Base-by-base conservation (phyloP, 805 yeast species). In the Yarrowia sp. region DNA sequence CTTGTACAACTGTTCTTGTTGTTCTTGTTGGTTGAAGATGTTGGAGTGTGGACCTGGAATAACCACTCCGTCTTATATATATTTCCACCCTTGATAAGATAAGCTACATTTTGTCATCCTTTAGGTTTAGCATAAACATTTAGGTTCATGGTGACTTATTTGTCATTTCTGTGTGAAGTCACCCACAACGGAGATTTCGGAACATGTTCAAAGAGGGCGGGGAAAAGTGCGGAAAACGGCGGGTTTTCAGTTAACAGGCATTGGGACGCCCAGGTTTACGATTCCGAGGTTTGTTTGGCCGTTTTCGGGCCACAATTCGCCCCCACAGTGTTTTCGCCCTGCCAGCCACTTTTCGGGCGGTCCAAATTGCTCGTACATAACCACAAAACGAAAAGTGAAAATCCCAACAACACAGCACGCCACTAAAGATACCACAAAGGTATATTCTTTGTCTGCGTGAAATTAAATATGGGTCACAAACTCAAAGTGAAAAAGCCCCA, bases 381-480 rank as follows among this genome's bases (percentile, higher is more conserved):
- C 49, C 49, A 58, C 64, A 58, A 58, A 58, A 58, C 50, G 50
- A 43, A 58, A 58, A 58, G 64, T 58, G 50, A n/a, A 58, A 58
- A 43, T 43, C 64, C 64, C 64, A 58, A 58, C 64, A 58, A 58
- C 50, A 58, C 50, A 58, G 64, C 64, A 58, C 64, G 64, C 64
- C 64, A 58, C 64, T 58, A 58, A 43, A 58, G 64, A 58, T 58
- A 58, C 64, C 64, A 58, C 64, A 58, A 58, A 58, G 64, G 64
- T 58, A 42, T 43, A 42, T 58, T 58, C 64, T 58, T 58, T 58
- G 64, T 58, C 44, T 58, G 50, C 43, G 40, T 43, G 50, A 58
- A 58, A 58, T 58, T 58, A 58, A 58, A 42, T 38, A 58, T 58
- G 50, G 64, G 64, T 58, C 64, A 58, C 40, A 19, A 58, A 58